Evolutionary conservation across 1,284 basidiomycete genomes (phyloP).

Genomic region (Ganoderma sinense): DNA sequence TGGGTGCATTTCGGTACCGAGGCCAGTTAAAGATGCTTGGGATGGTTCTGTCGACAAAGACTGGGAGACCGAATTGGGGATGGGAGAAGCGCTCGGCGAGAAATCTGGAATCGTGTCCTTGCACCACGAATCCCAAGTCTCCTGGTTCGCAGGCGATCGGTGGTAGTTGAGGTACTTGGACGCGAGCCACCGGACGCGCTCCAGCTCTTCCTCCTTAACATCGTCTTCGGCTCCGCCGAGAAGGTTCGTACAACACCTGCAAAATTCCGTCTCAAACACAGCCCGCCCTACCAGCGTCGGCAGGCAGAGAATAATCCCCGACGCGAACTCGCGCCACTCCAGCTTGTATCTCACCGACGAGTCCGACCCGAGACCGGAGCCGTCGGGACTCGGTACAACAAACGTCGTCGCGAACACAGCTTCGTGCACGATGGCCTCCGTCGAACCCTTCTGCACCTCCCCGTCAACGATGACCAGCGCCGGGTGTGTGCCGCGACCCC

Average conservation of each 20-base stretch:
- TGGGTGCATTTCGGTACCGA: slow-evolving; percentile 44
- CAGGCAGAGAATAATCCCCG: slow-evolving; percentile 62
- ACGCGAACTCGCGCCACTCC: slow-evolving; percentile 70
- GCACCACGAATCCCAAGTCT: slow-evolving; percentile 68
- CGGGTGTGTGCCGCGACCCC: slow-evolving; percentile 81
- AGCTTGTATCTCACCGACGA: slow-evolving; percentile 24
- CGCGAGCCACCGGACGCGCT: slow-evolving; percentile 67
- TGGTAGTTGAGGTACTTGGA: slow-evolving; percentile 69
- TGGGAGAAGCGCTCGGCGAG: slow-evolving; percentile 24
- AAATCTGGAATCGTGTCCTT: slow-evolving; percentile 56
- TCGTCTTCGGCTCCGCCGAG: slow-evolving; percentile 61
- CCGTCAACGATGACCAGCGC: slow-evolving; percentile 59
- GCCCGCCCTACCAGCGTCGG: slow-evolving; percentile 61
- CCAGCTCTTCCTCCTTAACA: slow-evolving; percentile 47
- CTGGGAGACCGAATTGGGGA: slow-evolving; percentile 40
- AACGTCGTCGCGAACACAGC: slow-evolving; percentile 80
- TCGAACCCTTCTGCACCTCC: slow-evolving; percentile 67
- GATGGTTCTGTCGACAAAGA: slow-evolving; percentile 48
- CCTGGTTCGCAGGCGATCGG: slow-evolving; percentile 54
- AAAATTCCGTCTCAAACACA: slow-evolving; percentile 74
- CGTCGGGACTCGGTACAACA: slow-evolving; percentile 23
- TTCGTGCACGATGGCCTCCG: slow-evolving; percentile 83
- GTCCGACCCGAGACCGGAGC: slow-evolving; percentile 4
- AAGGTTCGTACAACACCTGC: slow-evolving; percentile 69
- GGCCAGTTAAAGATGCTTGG: neutral